A percentile compares a stretch with the other conserved stretches of the same genome.
phyloP scores from a whole-genome alignment of 176 grass and related monocot species.

The Hordeum vulgare region DNA sequence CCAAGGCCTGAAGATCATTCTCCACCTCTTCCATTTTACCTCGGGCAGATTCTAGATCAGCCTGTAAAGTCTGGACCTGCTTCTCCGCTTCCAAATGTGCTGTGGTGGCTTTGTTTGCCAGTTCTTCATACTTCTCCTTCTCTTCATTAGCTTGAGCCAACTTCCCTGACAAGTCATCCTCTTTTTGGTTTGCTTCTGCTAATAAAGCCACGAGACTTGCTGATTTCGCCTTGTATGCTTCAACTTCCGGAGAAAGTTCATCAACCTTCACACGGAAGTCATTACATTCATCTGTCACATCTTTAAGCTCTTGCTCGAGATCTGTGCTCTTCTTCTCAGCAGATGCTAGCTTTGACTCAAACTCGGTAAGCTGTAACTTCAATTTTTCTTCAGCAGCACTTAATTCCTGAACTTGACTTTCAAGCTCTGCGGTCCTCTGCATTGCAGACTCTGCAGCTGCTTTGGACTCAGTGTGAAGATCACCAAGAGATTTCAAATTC shows the following conservation, averaged over 20 bases:
- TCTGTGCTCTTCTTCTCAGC: constrained; percentile 46
- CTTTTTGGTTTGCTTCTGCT: constrained; percentile 39
- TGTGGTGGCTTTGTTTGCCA: constrained; percentile 37
- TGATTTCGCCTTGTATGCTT: constrained; percentile 60
- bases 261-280: constrained; percentile 29
- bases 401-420: constrained; percentile 54
- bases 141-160: constrained; percentile 57
- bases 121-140: constrained; percentile 61
- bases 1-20: constrained; percentile 40
- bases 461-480: constrained; percentile 50
- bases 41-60: constrained; percentile 40
- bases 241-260: constrained; percentile 52
- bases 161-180: constrained; percentile 37
- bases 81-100: constrained; percentile 54
- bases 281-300: constrained; percentile 30
- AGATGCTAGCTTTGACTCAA: constrained; percentile 58
- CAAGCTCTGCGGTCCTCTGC: constrained; percentile 45
- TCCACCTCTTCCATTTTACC: constrained; percentile 53
- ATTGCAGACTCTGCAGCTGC: constrained; percentile 32
- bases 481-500: constrained; percentile 54
- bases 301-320: constrained; percentile 64
- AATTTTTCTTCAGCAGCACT: constrained; percentile 45
- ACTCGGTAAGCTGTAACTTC: constrained; percentile 48
- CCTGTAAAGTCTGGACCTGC: constrained; percentile 33
- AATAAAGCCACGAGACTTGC: constrained; percentile 41